These are phyloP conservation scores for Solanum megistacrolobum DNA, from an alignment of 257 asterid species.

Conservation along the genomic window DNA sequence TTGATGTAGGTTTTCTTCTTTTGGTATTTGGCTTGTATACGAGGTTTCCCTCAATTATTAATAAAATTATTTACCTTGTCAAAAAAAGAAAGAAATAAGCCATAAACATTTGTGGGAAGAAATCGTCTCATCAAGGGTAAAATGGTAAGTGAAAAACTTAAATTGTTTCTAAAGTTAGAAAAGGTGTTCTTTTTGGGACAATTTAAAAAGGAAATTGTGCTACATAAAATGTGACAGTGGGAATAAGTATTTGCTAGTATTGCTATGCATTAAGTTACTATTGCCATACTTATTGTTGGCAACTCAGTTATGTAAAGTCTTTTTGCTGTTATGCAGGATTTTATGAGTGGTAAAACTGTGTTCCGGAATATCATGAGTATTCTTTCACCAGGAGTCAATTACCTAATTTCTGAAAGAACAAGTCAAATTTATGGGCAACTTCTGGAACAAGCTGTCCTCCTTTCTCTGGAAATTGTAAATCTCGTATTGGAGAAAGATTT, in stretches of 20 bases:
- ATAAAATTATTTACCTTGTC: neutral
- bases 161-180: neutral
- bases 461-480: conserved; percentile 67
- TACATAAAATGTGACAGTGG: neutral
- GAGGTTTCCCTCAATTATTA: neutral
- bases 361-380: conserved; percentile 79
- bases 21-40: neutral
- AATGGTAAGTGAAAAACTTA: neutral
- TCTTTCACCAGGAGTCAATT: conserved; percentile 73
- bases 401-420: conserved; percentile 49
- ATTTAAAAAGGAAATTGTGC: neutral
- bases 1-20: neutral
- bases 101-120: neutral
- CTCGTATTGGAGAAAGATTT: conserved; percentile 82
- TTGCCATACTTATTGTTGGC: neutral
- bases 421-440: conserved; percentile 74
- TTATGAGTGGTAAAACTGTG: conserved; percentile 86
- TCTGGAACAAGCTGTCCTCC: conserved; percentile 72
- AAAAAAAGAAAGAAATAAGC: neutral
- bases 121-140: neutral
- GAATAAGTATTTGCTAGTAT: neutral
- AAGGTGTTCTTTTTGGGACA: neutral
- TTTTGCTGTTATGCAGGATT: conserved; percentile 55
- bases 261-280: neutral
- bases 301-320: neutral